Conservation (phyloP, 306 rosid genomes). For the Prunus kanzakura region DNA sequence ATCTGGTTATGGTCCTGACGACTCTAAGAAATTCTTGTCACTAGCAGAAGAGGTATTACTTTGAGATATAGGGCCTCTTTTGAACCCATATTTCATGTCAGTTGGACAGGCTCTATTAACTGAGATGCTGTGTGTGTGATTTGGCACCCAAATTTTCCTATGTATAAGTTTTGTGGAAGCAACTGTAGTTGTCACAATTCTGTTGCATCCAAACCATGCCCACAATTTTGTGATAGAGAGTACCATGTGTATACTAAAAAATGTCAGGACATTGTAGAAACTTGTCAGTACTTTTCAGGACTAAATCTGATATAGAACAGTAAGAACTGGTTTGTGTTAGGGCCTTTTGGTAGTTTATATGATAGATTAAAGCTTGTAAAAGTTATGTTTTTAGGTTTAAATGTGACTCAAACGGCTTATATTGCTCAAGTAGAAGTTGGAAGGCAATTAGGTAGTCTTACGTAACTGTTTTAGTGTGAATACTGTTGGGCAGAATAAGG, state of each 20-base stretch:
- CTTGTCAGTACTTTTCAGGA: background rate
- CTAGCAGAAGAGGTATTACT: constrained; percentile 90
- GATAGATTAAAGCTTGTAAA: background rate
- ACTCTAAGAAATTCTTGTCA: constrained; percentile 58
- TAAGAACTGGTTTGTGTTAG: background rate
- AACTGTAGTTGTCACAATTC: background rate
- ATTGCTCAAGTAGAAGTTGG: background rate
- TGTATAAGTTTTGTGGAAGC: background rate
- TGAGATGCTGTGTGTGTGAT: background rate
- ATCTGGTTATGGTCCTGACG: constrained; percentile 74
- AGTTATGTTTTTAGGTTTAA: background rate
- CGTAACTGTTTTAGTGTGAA: background rate
- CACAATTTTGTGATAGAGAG: too few species aligned
- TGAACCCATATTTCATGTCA: background rate
- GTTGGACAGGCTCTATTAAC: background rate
- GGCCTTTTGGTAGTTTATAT: background rate
- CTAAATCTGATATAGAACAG: background rate
- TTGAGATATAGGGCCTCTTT: background rate
- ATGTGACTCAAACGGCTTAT: background rate
- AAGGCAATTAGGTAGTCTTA: background rate
- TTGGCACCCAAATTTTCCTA: background rate
- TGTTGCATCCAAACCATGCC: too few species aligned
- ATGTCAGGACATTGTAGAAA: background rate
- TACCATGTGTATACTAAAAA: too few species aligned
- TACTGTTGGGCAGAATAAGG: background rate